These are phyloP conservation scores for Colletotrichum cordylinicola DNA, from an alignment of 2,329 filamentous ascomycete species.

Conservation along the genomic window DNA sequence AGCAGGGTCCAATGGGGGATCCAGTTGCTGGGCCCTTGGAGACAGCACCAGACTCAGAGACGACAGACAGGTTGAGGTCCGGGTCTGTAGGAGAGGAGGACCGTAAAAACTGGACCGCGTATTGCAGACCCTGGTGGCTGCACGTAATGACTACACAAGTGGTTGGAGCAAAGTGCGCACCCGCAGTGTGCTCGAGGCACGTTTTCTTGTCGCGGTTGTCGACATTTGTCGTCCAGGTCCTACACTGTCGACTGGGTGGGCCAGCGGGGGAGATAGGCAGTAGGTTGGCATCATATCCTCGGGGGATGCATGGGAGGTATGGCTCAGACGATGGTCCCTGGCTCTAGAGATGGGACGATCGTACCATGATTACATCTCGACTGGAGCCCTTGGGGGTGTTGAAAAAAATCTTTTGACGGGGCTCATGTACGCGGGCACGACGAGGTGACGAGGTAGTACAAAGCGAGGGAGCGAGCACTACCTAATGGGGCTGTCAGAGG, in stretches of 20 bases:
- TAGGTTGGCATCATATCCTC: background rate
- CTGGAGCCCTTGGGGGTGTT: background rate
- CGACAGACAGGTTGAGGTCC: background rate
- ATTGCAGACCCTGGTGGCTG: background rate
- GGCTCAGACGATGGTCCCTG: background rate
- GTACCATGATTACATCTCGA: constrained; percentile 8
- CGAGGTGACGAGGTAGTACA: background rate
- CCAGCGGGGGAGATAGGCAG: background rate
- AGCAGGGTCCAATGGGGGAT: background rate
- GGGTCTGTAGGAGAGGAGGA: background rate
- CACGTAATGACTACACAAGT: background rate
- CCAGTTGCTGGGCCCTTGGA: background rate
- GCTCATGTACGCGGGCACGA: background rate
- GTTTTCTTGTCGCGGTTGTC: background rate
- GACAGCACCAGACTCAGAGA: background rate
- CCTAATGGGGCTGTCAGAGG: background rate
- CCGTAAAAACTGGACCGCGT: background rate
- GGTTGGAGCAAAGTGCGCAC: background rate
- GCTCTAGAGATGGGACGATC: constrained; percentile 4
- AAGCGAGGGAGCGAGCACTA: background rate
- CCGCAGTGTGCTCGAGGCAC: background rate
- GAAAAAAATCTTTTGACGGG: background rate
- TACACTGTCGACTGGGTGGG: background rate
- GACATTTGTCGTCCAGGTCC: background rate
- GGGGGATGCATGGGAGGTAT: background rate